Evolutionary conservation across 148 eudicot species (phyloP).

Genomic region (Vaccinium myrtillus): DNA sequence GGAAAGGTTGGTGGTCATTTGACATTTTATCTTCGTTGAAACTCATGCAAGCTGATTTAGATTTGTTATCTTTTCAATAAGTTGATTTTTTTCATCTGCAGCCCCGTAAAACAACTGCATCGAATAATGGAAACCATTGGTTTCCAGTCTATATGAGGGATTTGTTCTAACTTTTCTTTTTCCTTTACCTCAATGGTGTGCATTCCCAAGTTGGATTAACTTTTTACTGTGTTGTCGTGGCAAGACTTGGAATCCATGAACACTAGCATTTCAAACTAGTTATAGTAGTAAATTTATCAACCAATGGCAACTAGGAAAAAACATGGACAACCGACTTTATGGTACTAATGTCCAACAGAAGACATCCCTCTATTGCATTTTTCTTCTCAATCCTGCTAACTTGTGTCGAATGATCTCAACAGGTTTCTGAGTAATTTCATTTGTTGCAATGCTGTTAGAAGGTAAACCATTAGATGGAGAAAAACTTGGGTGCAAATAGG

Average conservation of each 20-base stretch:
- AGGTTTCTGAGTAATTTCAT: background rate
- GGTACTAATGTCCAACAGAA: background rate
- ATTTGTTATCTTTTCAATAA: background rate
- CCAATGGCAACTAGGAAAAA: background rate
- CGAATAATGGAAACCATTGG: background rate
- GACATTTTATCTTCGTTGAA: background rate
- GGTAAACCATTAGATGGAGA: background rate
- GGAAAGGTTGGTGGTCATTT: constrained; percentile 1
- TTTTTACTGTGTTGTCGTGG: too few relatives aligned
- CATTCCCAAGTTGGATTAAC: background rate
- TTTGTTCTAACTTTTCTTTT: background rate
- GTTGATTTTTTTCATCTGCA: background rate
- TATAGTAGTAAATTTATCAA: background rate
- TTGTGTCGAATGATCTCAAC: background rate
- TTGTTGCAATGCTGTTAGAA: background rate
- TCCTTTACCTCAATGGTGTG: background rate
- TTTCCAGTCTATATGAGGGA: background rate
- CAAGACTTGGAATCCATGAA: background rate
- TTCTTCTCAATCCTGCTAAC: constrained; percentile 7
- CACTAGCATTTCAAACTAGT: background rate
- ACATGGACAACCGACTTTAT: background rate
- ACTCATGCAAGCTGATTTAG: background rate
- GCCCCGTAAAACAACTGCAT: background rate
- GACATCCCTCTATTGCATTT: background rate
- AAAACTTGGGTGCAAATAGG: too few relatives aligned